These are phyloP conservation scores for Fomitopsis schrenkii DNA, from an alignment of 1,284 basidiomycete species.

Conservation along the genomic window DNA sequence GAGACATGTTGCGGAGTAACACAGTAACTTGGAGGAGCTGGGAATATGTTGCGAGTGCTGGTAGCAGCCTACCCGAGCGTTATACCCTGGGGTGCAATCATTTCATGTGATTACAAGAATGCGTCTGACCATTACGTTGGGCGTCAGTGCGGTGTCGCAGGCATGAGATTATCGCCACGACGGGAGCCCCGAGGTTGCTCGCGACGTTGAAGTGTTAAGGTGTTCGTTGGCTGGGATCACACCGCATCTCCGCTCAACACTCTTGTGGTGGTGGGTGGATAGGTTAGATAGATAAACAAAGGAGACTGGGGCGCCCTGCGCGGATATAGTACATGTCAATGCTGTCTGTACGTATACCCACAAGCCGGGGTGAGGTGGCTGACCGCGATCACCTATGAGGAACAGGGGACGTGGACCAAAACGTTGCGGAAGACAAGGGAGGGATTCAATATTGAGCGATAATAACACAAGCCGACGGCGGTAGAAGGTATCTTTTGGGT, in stretches of 20 bases:
- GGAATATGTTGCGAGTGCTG: not conserved
- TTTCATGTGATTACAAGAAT: not conserved
- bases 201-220: too few relatives aligned
- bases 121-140: not conserved
- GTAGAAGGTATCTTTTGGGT: slow-evolving; percentile 12
- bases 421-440: slow-evolving; percentile 1
- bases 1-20: slow-evolving; percentile 35
- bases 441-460: slow-evolving; percentile 13
- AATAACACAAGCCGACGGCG: slow-evolving; percentile 20
- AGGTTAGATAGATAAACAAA: slow-evolving; percentile 7
- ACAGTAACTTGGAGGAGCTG: not conserved
- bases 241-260: too few relatives aligned
- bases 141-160: too few relatives aligned
- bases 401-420: not conserved
- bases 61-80: not conserved
- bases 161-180: not conserved
- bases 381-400: slow-evolving; percentile 11
- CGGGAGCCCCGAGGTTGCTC: not conserved
- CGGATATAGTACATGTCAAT: slow-evolving; percentile 22
- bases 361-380: slow-evolving; percentile 9
- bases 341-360: slow-evolving; percentile 21
- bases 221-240: too few relatives aligned
- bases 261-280: not conserved
- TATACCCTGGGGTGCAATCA: not conserved
- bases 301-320: slow-evolving; percentile 20